Conservation (phyloP, 225 moss, liverwort and hornwort species). For the Anthoceros angustus region DNA sequence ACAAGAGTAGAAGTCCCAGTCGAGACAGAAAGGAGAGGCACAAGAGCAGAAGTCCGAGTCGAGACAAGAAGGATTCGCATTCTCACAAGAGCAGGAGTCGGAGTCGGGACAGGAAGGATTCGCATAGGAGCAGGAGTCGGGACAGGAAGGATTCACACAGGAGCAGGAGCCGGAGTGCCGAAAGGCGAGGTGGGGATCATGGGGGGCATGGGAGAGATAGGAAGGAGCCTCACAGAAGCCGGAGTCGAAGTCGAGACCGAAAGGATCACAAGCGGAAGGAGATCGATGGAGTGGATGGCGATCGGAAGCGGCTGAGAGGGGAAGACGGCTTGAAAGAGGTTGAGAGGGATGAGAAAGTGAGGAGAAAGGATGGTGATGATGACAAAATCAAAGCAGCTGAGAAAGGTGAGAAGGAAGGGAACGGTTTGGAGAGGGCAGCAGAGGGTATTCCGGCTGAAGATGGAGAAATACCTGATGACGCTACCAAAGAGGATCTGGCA, state of each 20-base stretch:
- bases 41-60: slow-evolving; percentile 21
- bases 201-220: slow-evolving; percentile 40
- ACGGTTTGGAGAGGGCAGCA: slow-evolving; percentile 10
- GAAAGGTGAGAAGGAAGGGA: slow-evolving; percentile 11
- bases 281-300: slow-evolving; percentile 16
- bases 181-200: slow-evolving; percentile 32
- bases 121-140: slow-evolving; percentile 30
- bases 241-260: slow-evolving; percentile 22
- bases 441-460: slow-evolving; percentile 46
- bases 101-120: slow-evolving; percentile 22
- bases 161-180: slow-evolving; percentile 50
- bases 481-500: slow-evolving; percentile 16
- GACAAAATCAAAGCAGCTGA: slow-evolving; percentile 8
- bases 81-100: slow-evolving; percentile 27
- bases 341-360: slow-evolving; percentile 23
- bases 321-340: slow-evolving; percentile 29
- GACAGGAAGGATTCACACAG: slow-evolving; percentile 21
- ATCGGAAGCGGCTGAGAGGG: slow-evolving; percentile 17
- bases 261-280: slow-evolving; percentile 27
- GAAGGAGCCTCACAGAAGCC: slow-evolving; percentile 24
- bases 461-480: slow-evolving; percentile 59
- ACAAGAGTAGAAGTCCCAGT: slow-evolving; percentile 33
- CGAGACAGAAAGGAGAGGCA: slow-evolving; percentile 28
- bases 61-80: slow-evolving; percentile 19
- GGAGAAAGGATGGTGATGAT: slow-evolving; percentile 6